Evolutionary conservation across 2,329 filamentous ascomycete genomes (phyloP).

Genomic region (Ophiostoma novo-ulmi): DNA sequence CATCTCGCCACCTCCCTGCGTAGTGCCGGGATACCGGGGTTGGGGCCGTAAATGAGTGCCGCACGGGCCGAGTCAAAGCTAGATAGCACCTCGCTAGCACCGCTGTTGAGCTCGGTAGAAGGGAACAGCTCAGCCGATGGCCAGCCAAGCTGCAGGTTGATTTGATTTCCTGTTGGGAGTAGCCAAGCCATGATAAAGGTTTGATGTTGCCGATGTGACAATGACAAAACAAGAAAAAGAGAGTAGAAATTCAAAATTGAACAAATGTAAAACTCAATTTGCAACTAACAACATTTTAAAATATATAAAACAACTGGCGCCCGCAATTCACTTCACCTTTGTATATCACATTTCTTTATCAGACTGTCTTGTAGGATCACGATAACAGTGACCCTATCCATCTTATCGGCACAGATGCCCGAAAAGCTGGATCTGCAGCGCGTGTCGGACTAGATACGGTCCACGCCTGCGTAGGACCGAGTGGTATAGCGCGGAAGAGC

Average conservation of each 20-base stretch:
- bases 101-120: slow-evolving; percentile 45
- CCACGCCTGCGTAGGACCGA: background rate
- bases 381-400: background rate
- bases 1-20: slow-evolving; percentile 54
- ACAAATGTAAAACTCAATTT: background rate
- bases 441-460: background rate
- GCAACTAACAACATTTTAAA: background rate
- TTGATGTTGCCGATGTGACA: background rate
- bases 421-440: background rate
- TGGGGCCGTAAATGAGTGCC: slow-evolving; percentile 51
- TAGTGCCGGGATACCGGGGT: slow-evolving; percentile 51
- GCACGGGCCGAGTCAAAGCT: background rate
- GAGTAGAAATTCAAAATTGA: background rate
- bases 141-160: slow-evolving; percentile 34
- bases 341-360: background rate
- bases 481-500: background rate
- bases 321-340: background rate
- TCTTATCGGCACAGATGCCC: background rate
- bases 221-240: background rate
- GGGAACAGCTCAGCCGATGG: slow-evolving; percentile 46
- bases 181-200: slow-evolving; percentile 12
- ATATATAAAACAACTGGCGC: background rate
- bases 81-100: slow-evolving; percentile 46
- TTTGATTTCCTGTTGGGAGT: slow-evolving; percentile 24
- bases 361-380: background rate